Evolutionary conservation across 257 asterid genomes (phyloP), one percentile per base, ranked within the genome.

Genomic region (Solanum pennellii): DNA sequence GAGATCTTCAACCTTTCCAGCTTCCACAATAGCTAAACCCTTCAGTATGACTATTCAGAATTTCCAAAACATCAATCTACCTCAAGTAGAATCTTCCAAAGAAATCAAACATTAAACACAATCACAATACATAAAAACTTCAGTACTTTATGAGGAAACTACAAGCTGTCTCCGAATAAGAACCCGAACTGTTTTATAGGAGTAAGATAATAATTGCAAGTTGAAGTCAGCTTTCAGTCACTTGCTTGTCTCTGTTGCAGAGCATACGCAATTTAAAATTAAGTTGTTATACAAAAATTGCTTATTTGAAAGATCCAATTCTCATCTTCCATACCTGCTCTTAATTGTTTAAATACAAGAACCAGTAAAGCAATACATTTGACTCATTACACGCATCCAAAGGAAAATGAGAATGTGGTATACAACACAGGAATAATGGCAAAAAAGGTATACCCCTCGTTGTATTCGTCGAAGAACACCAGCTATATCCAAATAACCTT

Each of bases 401-500:
- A 21, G 16, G 15, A 21, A 74, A 74, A 11, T 39, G 82, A 66
- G 82, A 73, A 44, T 84, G 60, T 60, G 85, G 79, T 72, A 88
- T 47, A 77, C 85, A 87, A 79, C 18, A 47, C 87, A 84, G 35
- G 87, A 68, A 41, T 15, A 84, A 42, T 68, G 65, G 42, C 41
- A 18, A 66, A 79, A 68, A 49, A 41, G 88, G 82, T 52, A 88
- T 92, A 96, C 99, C 98, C 99, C 99, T 93, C 96, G 93, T 88
- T 96, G 98, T 89, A 96, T 95, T 92, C 99, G 93, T 91, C 98
- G 92, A 71, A 96, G 98, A 86, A 96, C 98, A 71, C 94, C 99
- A 37, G 98, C 98, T 86, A 96, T 95, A 88, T 96, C 99, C 92
- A 96, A 88, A 87, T 87, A 97, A 73, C 99, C 99, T 88, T 94